Conservation (phyloP, 495 filamentous ascomycete species). For the Penicillium canariense region DNA sequence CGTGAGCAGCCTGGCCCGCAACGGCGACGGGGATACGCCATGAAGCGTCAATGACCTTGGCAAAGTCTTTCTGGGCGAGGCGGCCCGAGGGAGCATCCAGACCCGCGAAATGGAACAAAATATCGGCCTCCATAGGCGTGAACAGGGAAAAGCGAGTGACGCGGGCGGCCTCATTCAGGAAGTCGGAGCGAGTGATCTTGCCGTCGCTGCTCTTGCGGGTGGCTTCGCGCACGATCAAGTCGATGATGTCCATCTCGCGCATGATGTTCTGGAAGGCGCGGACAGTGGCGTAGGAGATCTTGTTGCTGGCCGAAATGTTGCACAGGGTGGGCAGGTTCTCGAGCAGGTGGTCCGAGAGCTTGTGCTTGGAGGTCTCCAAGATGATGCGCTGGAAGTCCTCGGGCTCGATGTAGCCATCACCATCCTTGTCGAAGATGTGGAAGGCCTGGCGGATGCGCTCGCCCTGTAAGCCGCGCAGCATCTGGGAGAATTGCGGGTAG, state of each 20-base stretch:
- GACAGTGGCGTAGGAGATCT: slow-evolving; percentile 96
- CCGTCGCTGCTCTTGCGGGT: slow-evolving; percentile 80
- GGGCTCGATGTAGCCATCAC: slow-evolving; percentile 96
- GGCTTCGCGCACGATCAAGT: slow-evolving; percentile 84
- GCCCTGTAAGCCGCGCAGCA: slow-evolving; percentile 93
- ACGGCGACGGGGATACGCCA: slow-evolving; percentile 66
- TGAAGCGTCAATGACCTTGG: slow-evolving; percentile 89
- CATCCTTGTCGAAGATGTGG: slow-evolving; percentile 83
- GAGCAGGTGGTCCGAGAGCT: slow-evolving; percentile 95
- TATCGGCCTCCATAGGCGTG: slow-evolving; percentile 98
- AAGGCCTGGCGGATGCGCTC: slow-evolving; percentile 96
- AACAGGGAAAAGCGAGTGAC: slow-evolving; percentile 90
- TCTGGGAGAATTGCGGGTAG: slow-evolving; percentile 96
- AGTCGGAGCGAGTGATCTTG: slow-evolving; percentile 90
- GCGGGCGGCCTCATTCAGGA: slow-evolving; percentile 88
- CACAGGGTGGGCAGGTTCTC: slow-evolving; percentile 90
- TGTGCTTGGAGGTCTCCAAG: slow-evolving; percentile 87
- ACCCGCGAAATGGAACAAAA: slow-evolving; percentile 96
- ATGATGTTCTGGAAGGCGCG: slow-evolving; percentile 97
- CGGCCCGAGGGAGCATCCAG: slow-evolving; percentile 83
- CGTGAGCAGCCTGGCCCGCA: slow-evolving; percentile 38
- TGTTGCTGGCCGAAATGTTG: slow-evolving; percentile 88
- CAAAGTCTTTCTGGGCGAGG: slow-evolving; percentile 80
- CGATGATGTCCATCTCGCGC: slow-evolving; percentile 94
- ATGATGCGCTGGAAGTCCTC: slow-evolving; percentile 97